Percentiles rank a stretch among this genome's conserved stretches.
These are phyloP conservation scores for Coemansia sp. DNA, from an alignment of 192 early-diverging fungal species.

Conservation along the genomic window DNA sequence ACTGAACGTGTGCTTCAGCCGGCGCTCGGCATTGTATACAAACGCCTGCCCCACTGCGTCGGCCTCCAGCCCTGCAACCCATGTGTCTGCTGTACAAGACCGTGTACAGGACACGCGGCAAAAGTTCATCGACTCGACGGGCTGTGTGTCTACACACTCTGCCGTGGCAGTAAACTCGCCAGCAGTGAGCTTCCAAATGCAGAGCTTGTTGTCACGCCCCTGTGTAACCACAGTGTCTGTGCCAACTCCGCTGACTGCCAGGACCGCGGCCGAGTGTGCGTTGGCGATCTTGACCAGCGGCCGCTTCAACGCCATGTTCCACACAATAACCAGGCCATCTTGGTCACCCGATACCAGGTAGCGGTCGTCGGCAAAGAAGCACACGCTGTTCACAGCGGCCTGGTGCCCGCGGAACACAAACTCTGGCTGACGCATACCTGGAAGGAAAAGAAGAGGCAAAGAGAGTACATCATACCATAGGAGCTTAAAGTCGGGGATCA, in stretches of 20 bases:
- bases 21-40: constrained; percentile 8
- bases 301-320: constrained; percentile 46
- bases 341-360: constrained; percentile 42
- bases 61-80: constrained; percentile 20
- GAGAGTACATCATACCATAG: neutral
- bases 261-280: constrained; percentile 26
- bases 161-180: constrained; percentile 21
- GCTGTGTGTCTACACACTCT: constrained; percentile 1
- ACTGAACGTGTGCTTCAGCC: neutral
- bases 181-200: constrained; percentile 23
- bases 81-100: neutral
- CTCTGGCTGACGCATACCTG: constrained; percentile 27
- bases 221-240: constrained; percentile 28
- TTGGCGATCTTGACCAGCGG: constrained; percentile 5
- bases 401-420: constrained; percentile 46
- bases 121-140: constrained; percentile 44
- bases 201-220: constrained; percentile 43
- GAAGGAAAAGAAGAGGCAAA: neutral
- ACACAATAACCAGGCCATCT: constrained; percentile 33
- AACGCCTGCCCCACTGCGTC: constrained; percentile 18
- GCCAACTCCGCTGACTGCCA: constrained; percentile 14
- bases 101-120: constrained; percentile 27
- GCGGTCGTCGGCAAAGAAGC: constrained; percentile 36
- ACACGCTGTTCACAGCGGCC: constrained; percentile 41
- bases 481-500: too few relatives aligned